phyloP scores from a whole-genome alignment of 1,284 basidiomycete genomes.

The Heliocybe sulcata region DNA sequence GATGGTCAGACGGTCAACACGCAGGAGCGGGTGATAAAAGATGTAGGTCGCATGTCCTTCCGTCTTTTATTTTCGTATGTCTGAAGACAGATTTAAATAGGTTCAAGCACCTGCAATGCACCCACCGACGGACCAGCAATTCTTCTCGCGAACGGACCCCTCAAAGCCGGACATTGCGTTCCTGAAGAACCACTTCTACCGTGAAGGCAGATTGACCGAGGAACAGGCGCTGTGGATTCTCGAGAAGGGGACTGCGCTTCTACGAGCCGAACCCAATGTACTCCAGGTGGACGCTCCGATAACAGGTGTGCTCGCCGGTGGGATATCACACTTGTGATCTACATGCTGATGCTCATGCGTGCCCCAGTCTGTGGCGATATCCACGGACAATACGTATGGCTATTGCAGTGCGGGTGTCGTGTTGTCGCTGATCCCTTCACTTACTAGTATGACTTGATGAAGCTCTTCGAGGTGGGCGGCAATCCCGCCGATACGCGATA shows the following conservation, averaged over 20 bases:
- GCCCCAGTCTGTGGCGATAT: conserved; percentile 83
- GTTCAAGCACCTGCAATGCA: conserved; percentile 95
- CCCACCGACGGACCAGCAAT: conserved; percentile 89
- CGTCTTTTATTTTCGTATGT: conserved; percentile 1
- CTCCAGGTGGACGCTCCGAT: conserved; percentile 91
- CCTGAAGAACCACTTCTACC: conserved; percentile 98
- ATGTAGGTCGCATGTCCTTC: conserved; percentile 41
- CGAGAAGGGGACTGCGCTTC: conserved; percentile 69
- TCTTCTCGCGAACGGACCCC: conserved; percentile 80
- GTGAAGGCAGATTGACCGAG: conserved; percentile 88
- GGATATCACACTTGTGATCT: conserved; percentile 1
- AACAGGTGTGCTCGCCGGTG: conserved; percentile 52
- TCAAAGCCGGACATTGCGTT: conserved; percentile 94
- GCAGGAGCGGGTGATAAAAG: conserved; percentile 81
- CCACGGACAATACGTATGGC: conserved; percentile 89
- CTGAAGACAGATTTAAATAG: conserved; percentile 29
- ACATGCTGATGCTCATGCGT: background rate
- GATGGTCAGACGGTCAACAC: conserved; percentile 84
- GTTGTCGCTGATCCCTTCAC: conserved; percentile 13
- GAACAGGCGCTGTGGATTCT: conserved; percentile 89
- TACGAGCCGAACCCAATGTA: conserved; percentile 78
- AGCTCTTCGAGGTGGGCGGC: conserved; percentile 91
- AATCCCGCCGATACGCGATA: conserved; percentile 91
- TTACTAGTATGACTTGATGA: conserved; percentile 84
- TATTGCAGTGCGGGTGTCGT: conserved; percentile 2